These are phyloP conservation scores for Microbotryum violaceum DNA, from an alignment of 1,284 basidiomycete genomes.

Conservation along the genomic window DNA sequence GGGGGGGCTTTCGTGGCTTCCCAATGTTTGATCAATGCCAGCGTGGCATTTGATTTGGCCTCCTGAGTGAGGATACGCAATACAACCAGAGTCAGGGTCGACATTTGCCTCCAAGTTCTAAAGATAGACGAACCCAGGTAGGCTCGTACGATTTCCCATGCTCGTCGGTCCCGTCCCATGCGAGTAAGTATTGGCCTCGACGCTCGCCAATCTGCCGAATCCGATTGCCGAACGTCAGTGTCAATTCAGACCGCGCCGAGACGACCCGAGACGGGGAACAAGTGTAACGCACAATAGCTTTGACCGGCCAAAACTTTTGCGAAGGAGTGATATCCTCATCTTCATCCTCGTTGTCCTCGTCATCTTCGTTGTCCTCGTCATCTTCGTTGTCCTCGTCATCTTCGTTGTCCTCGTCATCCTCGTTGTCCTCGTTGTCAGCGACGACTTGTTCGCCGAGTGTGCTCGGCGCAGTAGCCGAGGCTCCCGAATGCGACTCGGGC, in stretches of 20 bases:
- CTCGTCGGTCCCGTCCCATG: conserved; percentile 22
- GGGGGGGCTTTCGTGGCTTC: not conserved
- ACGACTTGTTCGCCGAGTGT: too few relatives aligned
- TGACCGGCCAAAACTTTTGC: conserved; percentile 18
- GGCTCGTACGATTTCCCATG: conserved; percentile 13
- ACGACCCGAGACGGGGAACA: not conserved
- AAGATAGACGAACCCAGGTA: conserved; percentile 15
- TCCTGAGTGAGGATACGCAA: conserved; percentile 7
- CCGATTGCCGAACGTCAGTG: too few relatives aligned
- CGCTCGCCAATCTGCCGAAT: conserved; percentile 15
- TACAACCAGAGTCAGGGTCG: not conserved
- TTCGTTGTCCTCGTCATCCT: not conserved
- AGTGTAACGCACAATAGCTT: conserved; percentile 10
- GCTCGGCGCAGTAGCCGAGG: too few relatives aligned
- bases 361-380: not conserved
- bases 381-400: not conserved
- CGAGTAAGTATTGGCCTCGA: conserved; percentile 6
- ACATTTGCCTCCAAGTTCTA: too few relatives aligned
- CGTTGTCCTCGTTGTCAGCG: not conserved
- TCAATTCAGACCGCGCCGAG: not conserved
- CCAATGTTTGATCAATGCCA: conserved; percentile 8
- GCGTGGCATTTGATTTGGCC: conserved; percentile 21
- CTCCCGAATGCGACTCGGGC: too few relatives aligned
- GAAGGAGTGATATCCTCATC: not conserved
- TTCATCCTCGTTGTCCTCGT: not conserved